Base-by-base conservation (phyloP, 768 basidiomycete genomes). In the Naganishia kalamii region DNA sequence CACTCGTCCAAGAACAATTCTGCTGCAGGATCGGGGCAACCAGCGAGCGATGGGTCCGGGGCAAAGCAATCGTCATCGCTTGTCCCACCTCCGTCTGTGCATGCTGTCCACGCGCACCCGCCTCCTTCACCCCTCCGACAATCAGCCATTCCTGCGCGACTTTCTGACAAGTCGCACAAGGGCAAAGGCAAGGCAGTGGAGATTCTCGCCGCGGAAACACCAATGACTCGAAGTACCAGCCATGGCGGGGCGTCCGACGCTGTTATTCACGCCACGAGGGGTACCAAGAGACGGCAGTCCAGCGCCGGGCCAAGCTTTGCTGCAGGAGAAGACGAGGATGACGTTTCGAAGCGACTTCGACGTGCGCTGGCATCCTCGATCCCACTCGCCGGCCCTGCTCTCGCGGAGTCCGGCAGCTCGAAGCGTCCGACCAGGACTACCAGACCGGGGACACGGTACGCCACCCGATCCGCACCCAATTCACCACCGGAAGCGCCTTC, bases 401-500 rank as follows among this genome's bases (percentile, higher is more conserved):
- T 41, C 1, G 54, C 19, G 10, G 21, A 7, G 40, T 35, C n/a
- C 21, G 32, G 19, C 4, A 52, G 32, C 13, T n/a, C 37, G n/a
- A 57, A 27, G 10, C 43, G 43, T 15, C 11, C 37, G 11, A 12
- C 37, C 4, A 35, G 54, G 27, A 21, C 54, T 40, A 4, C 37
- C 12, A 35, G 54, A 12, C 23, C n/a, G 13, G 37, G n/a, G 7
- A 57, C 54, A 15, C 54, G 54, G 21, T 57, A 57, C 35, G 54
- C 54, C 10, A 57, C 54, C 12, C 54, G 54, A 11, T 57, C 54
- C 37, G 54, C 54, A 40, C 54, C 54, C 33, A 57, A 57, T 35
- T 57, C 54, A 2, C 54, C 54, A 12, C 54, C 54, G 2, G 35
- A 57, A 40, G 37, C 54, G 33, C 15, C 51, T 12, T 12, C 37